These are phyloP conservation scores for Postia placenta DNA, from an alignment of 768 basidiomycete species.

Conservation along the genomic window DNA sequence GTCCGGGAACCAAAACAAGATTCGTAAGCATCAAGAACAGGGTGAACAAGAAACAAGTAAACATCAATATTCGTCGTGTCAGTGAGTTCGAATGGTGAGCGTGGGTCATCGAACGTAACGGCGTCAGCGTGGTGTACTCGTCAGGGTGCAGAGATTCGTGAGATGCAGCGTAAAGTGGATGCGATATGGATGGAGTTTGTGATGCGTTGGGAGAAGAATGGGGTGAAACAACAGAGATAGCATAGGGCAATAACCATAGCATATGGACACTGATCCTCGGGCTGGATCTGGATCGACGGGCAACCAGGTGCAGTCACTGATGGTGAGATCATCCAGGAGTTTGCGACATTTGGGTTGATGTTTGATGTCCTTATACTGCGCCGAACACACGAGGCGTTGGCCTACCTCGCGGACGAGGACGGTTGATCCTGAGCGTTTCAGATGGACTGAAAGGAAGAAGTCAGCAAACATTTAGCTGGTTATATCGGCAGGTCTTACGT, in stretches of 20 bases:
- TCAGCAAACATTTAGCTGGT: too few relatives aligned
- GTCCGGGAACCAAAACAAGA: neutral
- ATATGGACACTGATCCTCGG: constrained; percentile 15
- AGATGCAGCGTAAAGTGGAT: neutral
- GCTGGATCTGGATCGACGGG: too few relatives aligned
- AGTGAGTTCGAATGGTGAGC: constrained; percentile 1
- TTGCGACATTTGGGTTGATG: neutral
- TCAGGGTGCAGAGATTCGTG: constrained; percentile 5
- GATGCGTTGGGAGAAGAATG: neutral
- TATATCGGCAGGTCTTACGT: constrained; percentile 63
- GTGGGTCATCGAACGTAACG: constrained; percentile 4
- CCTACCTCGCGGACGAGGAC: constrained; percentile 40
- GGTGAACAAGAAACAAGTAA: neutral
- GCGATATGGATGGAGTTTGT: neutral
- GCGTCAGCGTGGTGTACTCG: constrained; percentile 7
- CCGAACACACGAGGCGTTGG: constrained; percentile 29
- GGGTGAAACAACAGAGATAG: constrained; percentile 7
- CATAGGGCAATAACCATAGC: constrained; percentile 29
- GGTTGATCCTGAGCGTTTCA: constrained; percentile 37
- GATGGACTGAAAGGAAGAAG: constrained; percentile 29
- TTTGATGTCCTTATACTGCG: constrained; percentile 18
- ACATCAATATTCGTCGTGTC: constrained; percentile 1
- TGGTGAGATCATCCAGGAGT: constrained; percentile 1
- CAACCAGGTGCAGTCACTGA: constrained; percentile 4
- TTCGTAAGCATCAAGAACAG: neutral